phyloP scores from a whole-genome alignment of 805 yeast species.

The Zygosaccharomyces bisporus region DNA sequence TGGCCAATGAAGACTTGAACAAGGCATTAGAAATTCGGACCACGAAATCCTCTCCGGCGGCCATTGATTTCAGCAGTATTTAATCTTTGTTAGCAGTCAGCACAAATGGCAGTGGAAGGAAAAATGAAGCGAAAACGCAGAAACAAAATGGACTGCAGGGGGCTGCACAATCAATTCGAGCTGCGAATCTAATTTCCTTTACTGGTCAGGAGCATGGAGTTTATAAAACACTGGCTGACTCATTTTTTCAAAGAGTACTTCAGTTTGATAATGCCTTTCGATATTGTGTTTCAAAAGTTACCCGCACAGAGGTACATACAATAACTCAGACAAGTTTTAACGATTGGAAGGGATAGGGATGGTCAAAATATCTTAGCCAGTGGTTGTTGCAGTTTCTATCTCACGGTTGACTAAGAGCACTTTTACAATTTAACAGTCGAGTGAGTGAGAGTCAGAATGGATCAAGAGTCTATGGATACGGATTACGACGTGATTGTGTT shows the following conservation, averaged over 20 bases:
- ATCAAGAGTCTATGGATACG: slow-evolving; percentile 68
- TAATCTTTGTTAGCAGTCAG: not conserved
- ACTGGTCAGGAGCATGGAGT: no score
- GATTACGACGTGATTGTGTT: slow-evolving; percentile 94
- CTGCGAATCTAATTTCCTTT: no score
- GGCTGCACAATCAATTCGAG: no score
- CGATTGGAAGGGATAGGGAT: not conserved
- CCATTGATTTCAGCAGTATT: not conserved
- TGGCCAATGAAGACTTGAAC: slow-evolving; percentile 38
- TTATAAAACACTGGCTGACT: no score
- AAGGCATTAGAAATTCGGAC: slow-evolving; percentile 33
- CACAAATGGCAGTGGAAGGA: no score
- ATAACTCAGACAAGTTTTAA: not conserved
- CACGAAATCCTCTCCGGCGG: slow-evolving; percentile 8
- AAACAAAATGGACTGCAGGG: no score
- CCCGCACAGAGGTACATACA: not conserved
- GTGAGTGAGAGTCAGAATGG: slow-evolving; percentile 14
- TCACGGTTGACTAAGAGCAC: not conserved
- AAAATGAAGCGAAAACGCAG: not conserved
- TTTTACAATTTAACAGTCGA: not conserved
- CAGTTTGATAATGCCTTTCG: no score
- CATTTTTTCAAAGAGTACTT: not conserved
- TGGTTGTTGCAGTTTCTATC: not conserved
- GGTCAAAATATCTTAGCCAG: not conserved
- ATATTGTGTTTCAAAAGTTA: no score